Percentiles rank a stretch among this genome's conserved stretches.
Evolutionary conservation across 225 moss, liverwort and hornwort genomes (phyloP).

Genomic region (Bryoerythrophyllum caledonicum): DNA sequence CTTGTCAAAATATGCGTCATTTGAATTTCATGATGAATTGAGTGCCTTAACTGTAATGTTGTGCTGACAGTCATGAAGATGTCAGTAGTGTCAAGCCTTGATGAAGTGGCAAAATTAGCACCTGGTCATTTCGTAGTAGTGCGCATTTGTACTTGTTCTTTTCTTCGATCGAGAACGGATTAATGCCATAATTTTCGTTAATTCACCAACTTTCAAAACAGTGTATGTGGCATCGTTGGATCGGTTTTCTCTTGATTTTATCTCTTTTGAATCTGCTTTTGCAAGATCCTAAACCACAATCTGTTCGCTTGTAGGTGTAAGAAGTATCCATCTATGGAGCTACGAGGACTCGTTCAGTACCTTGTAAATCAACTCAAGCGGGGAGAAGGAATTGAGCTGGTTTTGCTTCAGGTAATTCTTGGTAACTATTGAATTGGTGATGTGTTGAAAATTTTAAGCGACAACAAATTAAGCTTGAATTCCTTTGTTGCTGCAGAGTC

Average conservation of each 20-base stretch:
- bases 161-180: not conserved
- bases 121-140: not conserved
- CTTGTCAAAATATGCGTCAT: not conserved
- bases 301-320: slow-evolving; percentile 67
- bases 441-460: not conserved
- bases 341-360: slow-evolving; percentile 96
- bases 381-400: slow-evolving; percentile 98
- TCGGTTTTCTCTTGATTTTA: not conserved
- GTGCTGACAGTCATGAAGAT: not conserved
- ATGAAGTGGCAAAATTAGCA: not conserved
- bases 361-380: slow-evolving; percentile 99
- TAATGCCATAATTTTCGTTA: not conserved
- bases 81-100: slow-evolving; percentile 3
- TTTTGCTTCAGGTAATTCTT: slow-evolving; percentile 83
- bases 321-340: slow-evolving; percentile 99
- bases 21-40: not conserved
- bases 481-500: not conserved
- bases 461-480: not conserved
- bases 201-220: not conserved
- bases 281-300: not conserved
- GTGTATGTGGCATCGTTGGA: not conserved
- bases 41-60: not conserved
- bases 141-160: not conserved
- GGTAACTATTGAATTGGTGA: not conserved
- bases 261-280: not conserved